These are phyloP conservation scores for Sclerotinia glacialis DNA, from an alignment of 2,329 filamentous ascomycete species.

Conservation along the genomic window DNA sequence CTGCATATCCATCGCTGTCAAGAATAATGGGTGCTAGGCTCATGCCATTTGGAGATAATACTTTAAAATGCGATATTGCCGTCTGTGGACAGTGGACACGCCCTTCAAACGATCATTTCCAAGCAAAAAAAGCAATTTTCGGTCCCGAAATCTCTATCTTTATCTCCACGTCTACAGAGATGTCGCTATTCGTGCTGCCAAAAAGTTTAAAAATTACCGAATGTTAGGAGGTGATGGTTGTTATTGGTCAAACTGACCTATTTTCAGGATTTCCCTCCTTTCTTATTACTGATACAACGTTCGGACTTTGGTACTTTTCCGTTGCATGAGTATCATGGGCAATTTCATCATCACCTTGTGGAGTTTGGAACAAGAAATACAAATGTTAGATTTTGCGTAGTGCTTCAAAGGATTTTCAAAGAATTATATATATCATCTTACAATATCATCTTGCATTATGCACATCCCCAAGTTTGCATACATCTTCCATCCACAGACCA, in stretches of 20 bases:
- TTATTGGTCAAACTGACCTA: no score
- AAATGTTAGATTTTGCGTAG: background rate
- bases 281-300: no score
- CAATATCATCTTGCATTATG: background rate
- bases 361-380: slow-evolving; percentile 1
- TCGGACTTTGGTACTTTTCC: no score
- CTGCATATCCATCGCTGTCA: slow-evolving; percentile 1
- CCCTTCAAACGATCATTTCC: background rate
- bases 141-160: background rate
- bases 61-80: background rate
- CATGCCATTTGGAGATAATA: background rate
- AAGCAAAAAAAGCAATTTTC: background rate
- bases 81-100: no score
- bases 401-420: background rate
- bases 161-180: background rate
- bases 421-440: background rate
- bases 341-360: slow-evolving; percentile 1
- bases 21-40: background rate
- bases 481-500: background rate
- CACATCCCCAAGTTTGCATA: background rate
- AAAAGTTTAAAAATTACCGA: no score
- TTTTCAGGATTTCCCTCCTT: no score
- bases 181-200: background rate
- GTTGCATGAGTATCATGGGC: no score
- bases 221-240: no score